Conservation (phyloP, 2,329 filamentous ascomycete genomes). For the Setomelanomma holmii region DNA sequence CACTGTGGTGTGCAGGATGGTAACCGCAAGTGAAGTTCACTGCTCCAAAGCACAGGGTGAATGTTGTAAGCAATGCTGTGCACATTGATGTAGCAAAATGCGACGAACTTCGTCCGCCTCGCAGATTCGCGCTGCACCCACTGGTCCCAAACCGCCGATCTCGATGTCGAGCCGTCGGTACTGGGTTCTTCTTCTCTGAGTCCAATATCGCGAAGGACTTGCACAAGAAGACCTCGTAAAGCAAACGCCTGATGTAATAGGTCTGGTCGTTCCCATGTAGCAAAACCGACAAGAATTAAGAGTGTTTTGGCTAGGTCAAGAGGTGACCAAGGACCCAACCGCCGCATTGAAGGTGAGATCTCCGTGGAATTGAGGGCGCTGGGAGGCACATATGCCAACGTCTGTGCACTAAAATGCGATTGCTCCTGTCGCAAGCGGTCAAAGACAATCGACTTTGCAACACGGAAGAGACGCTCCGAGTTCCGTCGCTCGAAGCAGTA, state of each 20-base stretch:
- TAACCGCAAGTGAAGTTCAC: slow-evolving; percentile 34
- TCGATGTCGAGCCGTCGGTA: slow-evolving; percentile 19
- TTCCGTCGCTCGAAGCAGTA: slow-evolving; percentile 44
- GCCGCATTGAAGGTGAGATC: slow-evolving; percentile 8
- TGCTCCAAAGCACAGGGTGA: slow-evolving; percentile 39
- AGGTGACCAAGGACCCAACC: slow-evolving; percentile 33
- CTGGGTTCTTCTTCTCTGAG: slow-evolving; percentile 25
- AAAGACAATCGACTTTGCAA: slow-evolving; percentile 38
- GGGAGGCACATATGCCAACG: slow-evolving; percentile 24
- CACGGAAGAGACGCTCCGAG: slow-evolving; percentile 36
- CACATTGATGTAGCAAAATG: slow-evolving; percentile 43
- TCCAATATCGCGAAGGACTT: slow-evolving; percentile 37
- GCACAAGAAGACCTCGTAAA: slow-evolving; percentile 35
- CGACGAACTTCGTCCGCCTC: slow-evolving; percentile 40
- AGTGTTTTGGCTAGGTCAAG: slow-evolving; percentile 39
- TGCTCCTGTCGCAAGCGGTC: slow-evolving; percentile 36
- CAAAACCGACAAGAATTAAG: slow-evolving; percentile 39
- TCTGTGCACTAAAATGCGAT: slow-evolving; percentile 31
- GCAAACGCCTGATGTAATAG: slow-evolving; percentile 40
- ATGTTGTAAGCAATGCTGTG: slow-evolving; percentile 43
- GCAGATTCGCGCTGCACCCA: slow-evolving; percentile 39
- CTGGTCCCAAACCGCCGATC: slow-evolving; percentile 35
- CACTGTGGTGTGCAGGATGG: slow-evolving; percentile 36
- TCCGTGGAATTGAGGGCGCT: slow-evolving; percentile 11
- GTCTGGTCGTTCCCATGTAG: slow-evolving; percentile 41